Base-by-base conservation (phyloP, 2,329 filamentous ascomycete species). In the Monilinia laxa region DNA sequence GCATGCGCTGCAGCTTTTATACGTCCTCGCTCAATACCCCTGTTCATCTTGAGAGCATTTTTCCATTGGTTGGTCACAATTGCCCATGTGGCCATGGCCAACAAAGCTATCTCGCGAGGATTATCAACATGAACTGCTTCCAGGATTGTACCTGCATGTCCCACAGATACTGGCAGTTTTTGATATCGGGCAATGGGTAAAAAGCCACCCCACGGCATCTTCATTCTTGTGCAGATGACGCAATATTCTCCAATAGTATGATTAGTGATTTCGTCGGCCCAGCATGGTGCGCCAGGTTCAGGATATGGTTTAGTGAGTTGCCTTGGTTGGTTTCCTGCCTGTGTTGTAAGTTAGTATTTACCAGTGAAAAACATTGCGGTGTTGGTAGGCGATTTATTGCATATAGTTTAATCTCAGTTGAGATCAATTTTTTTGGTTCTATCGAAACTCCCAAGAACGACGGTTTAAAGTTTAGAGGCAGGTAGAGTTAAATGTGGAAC, bases 311-410 rank as follows among this genome's bases (percentile, higher is more conserved):
- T 25, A 1, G 28, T 23, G 28, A 60, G 58, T 23, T 51, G 28
- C 18, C 58, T 18, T 4, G 58, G 58, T 49, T 60, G 58, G 20
- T 60, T 16, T 60, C 58, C 58, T 49, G 58, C 58, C 58, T 60
- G 58, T 4, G 28, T 49, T 38, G 4, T 23, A 4, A 2, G 28
- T 60, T 23, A 60, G 58, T 25, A 23, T 51, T 6, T 51, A 2
- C 7, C 6, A 9, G 12, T 12, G 16, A 49, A 14, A 3, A 38
- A 12, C 1, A 7, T 12, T 0, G 3, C 23, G 20, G 18, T 2
- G 2, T 1, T 6, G 6, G 14, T 16, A 5, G 9, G 1, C 2
- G 6, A 58, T 45, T 12, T n/a, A 11, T 1, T 14, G 3, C 7
- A 14, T 7, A 14, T 20, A 20, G 20, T 31, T 12, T 47, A 0